phyloP scores from a whole-genome alignment of 306 rosid genomes.

The Castanea mollissima region DNA sequence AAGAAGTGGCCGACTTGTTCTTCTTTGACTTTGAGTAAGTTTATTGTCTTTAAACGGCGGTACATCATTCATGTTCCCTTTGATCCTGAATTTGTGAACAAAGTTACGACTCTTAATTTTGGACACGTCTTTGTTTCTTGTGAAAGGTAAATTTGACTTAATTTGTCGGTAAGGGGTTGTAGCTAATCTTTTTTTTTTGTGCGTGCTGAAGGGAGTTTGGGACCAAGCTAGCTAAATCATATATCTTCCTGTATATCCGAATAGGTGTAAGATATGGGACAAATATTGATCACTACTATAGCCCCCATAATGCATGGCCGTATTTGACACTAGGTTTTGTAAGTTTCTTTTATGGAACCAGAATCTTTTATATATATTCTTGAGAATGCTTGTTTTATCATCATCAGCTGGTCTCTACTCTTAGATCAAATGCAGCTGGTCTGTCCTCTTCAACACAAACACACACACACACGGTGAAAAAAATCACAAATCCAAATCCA shows the following conservation, averaged over 20 bases:
- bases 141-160: background rate
- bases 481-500: no score
- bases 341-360: background rate
- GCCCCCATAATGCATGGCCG: background rate
- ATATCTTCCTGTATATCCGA: background rate
- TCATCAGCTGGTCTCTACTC: background rate
- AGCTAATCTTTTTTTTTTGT: background rate
- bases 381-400: background rate
- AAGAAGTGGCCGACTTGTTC: background rate
- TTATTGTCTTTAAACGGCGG: background rate
- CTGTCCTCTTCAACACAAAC: no score
- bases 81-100: background rate
- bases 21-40: background rate
- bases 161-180: background rate
- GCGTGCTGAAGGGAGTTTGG: background rate
- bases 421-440: no score
- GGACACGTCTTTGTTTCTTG: background rate
- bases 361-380: background rate
- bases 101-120: background rate
- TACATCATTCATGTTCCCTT: background rate
- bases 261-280: background rate
- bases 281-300: background rate
- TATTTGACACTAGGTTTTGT: background rate
- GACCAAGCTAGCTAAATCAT: background rate
- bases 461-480: no score